Percentiles rank a stretch among this genome's conserved stretches.
phyloP scores from a whole-genome alignment of 352 stramenopile genomes.

The Globisporangium iwayamae region DNA sequence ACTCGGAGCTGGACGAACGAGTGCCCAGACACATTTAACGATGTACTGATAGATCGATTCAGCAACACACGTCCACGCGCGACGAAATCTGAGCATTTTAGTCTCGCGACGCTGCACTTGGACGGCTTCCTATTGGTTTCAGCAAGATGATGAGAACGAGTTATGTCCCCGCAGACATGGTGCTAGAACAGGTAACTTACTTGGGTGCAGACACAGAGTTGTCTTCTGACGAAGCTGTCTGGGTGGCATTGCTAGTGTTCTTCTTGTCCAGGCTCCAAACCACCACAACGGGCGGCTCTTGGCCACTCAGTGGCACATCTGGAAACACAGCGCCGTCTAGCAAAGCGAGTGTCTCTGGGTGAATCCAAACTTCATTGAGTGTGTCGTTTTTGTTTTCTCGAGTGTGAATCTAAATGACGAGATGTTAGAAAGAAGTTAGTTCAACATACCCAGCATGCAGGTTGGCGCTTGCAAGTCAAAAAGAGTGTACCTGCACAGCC shows the following conservation, averaged over 20 bases:
- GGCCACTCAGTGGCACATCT: conserved; percentile 22
- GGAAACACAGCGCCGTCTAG: conserved; percentile 52
- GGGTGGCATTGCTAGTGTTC: not conserved
- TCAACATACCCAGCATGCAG: too few species aligned
- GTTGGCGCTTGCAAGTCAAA: too few species aligned
- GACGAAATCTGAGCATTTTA: conserved; percentile 41
- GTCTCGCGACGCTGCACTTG: conserved; percentile 27
- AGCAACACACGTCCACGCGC: conserved; percentile 31
- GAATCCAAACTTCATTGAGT: conserved; percentile 62
- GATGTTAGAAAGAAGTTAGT: not conserved
- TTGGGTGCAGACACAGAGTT: not conserved
- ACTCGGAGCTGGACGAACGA: conserved; percentile 41
- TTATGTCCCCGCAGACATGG: not conserved
- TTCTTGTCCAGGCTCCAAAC: conserved; percentile 28
- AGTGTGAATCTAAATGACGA: not conserved
- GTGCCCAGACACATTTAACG: conserved; percentile 18
- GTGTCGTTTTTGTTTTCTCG: conserved; percentile 22
- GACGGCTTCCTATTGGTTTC: conserved; percentile 13
- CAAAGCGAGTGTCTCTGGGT: conserved; percentile 52
- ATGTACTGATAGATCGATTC: conserved; percentile 23
- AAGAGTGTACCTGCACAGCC: conserved; percentile 36
- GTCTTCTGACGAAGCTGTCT: not conserved
- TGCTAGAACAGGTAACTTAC: conserved; percentile 2
- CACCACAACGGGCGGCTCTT: conserved; percentile 36
- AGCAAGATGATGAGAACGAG: not conserved